phyloP scores from a whole-genome alignment of 2,329 filamentous ascomycete genomes.

The Orbilia blumenaviensis region DNA sequence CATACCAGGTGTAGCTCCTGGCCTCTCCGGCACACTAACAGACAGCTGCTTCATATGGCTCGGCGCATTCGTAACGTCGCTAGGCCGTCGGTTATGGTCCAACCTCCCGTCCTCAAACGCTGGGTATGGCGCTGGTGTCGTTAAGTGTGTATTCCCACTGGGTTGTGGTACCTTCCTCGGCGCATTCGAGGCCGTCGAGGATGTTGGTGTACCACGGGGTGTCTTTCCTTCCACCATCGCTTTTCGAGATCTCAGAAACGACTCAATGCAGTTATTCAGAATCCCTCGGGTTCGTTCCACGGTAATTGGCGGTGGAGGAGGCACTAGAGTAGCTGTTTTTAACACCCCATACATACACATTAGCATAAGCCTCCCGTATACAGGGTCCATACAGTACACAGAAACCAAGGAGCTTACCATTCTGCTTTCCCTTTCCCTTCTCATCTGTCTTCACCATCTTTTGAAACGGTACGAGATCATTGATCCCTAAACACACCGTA shows the following conservation, averaged over 20 bases:
- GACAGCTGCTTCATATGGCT: constrained; percentile 32
- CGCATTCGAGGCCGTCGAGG: constrained; percentile 26
- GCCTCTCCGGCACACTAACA: constrained; percentile 52
- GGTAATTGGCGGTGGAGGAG: constrained; percentile 66
- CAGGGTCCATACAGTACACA: constrained; percentile 28
- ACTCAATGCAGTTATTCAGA: constrained; percentile 67
- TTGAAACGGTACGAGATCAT: constrained; percentile 71
- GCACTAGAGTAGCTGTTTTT: constrained; percentile 35
- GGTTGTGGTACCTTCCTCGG: constrained; percentile 25
- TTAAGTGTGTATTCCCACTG: constrained; percentile 58
- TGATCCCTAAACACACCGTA: constrained; percentile 83
- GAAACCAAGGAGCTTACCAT: constrained; percentile 39
- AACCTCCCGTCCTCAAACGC: constrained; percentile 63
- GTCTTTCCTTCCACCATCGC: constrained; percentile 55
- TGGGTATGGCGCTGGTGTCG: constrained; percentile 35
- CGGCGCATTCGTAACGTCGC: constrained; percentile 20
- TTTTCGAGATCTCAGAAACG: constrained; percentile 64
- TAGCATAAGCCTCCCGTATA: no score
- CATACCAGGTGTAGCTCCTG: constrained; percentile 39
- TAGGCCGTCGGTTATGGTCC: constrained; percentile 59
- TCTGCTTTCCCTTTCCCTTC: constrained; percentile 56
- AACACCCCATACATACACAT: no score
- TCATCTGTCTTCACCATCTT: constrained; percentile 55
- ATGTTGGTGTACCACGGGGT: constrained; percentile 24
- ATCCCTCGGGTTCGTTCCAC: constrained; percentile 70